These are phyloP conservation scores for Globisporangium parvum DNA, from an alignment of 352 stramenopile species.

Conservation along the genomic window DNA sequence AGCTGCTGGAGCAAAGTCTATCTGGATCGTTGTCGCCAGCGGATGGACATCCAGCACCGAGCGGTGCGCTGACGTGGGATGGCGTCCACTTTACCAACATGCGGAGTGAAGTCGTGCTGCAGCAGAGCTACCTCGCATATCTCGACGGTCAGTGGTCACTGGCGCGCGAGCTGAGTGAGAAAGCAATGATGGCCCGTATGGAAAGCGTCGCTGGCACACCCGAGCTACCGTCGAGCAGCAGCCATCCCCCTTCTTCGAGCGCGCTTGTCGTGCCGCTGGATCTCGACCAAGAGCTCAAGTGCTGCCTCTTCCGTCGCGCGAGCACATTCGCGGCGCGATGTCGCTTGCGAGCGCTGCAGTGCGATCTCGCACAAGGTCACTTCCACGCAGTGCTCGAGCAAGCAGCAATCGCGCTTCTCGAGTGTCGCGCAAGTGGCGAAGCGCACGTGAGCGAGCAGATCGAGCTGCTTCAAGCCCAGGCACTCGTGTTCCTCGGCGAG, in stretches of 20 bases:
- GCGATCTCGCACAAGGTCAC: constrained; percentile 25
- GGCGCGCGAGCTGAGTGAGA: constrained; percentile 17
- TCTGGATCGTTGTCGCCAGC: neutral
- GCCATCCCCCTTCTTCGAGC: neutral
- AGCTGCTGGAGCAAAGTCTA: constrained; percentile 6
- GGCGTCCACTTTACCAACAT: constrained; percentile 2
- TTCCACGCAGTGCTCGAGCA: constrained; percentile 25
- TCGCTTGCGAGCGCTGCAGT: constrained; percentile 29
- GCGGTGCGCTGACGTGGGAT: neutral
- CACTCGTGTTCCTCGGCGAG: constrained; percentile 32
- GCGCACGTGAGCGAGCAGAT: constrained; percentile 34
- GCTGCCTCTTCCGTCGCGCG: constrained; percentile 20
- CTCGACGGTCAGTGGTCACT: constrained; percentile 27
- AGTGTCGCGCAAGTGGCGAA: constrained; percentile 32
- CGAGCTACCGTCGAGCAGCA: neutral
- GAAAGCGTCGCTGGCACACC: neutral
- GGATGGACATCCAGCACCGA: no score
- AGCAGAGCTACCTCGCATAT: constrained; percentile 32
- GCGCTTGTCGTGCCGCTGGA: constrained; percentile 5
- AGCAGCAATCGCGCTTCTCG: constrained; percentile 25
- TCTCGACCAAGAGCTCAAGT: constrained; percentile 38
- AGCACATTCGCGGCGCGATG: constrained; percentile 37
- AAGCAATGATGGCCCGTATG: constrained; percentile 17
- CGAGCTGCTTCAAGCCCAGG: constrained; percentile 31
- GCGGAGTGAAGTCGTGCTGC: constrained; percentile 27